These are phyloP conservation scores for Stagonosporopsis tanaceti DNA, from an alignment of 2,329 filamentous ascomycete species.

Conservation along the genomic window DNA sequence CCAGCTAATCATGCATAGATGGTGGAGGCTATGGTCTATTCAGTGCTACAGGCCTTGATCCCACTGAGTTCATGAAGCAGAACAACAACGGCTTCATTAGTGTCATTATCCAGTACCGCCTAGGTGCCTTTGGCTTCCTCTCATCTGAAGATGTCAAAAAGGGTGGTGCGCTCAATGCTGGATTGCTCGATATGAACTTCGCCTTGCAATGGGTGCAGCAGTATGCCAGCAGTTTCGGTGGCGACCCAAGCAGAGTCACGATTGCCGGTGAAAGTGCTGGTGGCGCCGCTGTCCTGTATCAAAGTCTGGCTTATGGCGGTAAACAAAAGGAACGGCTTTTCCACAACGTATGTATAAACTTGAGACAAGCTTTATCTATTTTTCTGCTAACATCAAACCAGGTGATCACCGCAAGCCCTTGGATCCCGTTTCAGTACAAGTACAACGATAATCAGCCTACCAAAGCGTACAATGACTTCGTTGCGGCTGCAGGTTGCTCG, in stretches of 20 bases:
- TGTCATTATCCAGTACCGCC: conserved; percentile 70
- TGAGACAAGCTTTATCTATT: conserved; percentile 18
- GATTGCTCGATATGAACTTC: conserved; percentile 69
- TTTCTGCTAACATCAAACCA: conserved; percentile 20
- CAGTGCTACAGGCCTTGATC: conserved; percentile 39
- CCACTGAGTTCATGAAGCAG: conserved; percentile 44
- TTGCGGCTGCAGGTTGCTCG: conserved; percentile 39
- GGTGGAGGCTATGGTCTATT: conserved; percentile 51
- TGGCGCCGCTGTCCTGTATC: conserved; percentile 61
- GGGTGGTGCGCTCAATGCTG: conserved; percentile 68
- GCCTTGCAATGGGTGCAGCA: conserved; percentile 68
- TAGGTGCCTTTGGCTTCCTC: conserved; percentile 70
- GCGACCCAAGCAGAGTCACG: conserved; percentile 66
- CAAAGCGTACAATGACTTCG: conserved; percentile 40
- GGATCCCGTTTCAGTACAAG: conserved; percentile 42
- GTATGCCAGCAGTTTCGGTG: conserved; percentile 62
- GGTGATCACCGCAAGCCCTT: conserved; percentile 45
- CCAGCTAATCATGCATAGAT: conserved; percentile 46
- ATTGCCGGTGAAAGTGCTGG: conserved; percentile 70
- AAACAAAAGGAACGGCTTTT: conserved; percentile 41
- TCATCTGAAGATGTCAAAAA: conserved; percentile 63
- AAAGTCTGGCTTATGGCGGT: conserved; percentile 53
- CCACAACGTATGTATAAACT: conserved; percentile 41
- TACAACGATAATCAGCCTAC: conserved; percentile 45
- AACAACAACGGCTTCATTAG: conserved; percentile 61